phyloP scores from a whole-genome alignment of 2,329 filamentous ascomycete genomes.

The Apiospora marii region DNA sequence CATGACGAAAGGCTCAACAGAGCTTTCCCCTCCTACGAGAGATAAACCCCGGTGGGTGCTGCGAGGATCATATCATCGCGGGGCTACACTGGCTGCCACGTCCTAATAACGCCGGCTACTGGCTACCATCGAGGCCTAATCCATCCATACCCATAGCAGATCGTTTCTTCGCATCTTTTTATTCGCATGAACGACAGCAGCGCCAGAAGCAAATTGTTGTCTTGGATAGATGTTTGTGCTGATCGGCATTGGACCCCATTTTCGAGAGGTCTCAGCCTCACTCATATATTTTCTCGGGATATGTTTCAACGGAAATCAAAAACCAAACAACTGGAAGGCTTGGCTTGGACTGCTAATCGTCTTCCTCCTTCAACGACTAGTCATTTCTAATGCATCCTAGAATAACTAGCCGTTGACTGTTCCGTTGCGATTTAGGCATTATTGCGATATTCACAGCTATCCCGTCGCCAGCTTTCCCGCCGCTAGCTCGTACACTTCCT shows the following conservation, averaged over 20 bases:
- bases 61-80: conserved; percentile 16
- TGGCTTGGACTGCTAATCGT: neutral
- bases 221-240: neutral
- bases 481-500: neutral
- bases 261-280: conserved; percentile 1
- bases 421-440: too few species aligned
- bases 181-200: conserved; percentile 7
- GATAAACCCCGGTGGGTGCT: conserved; percentile 7
- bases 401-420: too few species aligned
- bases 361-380: neutral
- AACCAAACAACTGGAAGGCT: conserved; percentile 11
- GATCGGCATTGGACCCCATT: conserved; percentile 11
- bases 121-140: neutral
- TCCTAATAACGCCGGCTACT: neutral
- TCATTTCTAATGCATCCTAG: too few species aligned
- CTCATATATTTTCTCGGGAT: neutral
- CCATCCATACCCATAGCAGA: neutral
- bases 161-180: neutral
- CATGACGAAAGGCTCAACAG: conserved; percentile 16
- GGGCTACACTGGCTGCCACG: neutral
- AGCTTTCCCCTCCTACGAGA: conserved; percentile 11
- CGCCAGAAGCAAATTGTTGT: conserved; percentile 15
- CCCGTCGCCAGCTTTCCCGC: neutral
- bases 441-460: neutral
- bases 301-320: conserved; percentile 20